Conservation (phyloP, 2,329 filamentous ascomycete genomes). For the Alternaria rosae region DNA sequence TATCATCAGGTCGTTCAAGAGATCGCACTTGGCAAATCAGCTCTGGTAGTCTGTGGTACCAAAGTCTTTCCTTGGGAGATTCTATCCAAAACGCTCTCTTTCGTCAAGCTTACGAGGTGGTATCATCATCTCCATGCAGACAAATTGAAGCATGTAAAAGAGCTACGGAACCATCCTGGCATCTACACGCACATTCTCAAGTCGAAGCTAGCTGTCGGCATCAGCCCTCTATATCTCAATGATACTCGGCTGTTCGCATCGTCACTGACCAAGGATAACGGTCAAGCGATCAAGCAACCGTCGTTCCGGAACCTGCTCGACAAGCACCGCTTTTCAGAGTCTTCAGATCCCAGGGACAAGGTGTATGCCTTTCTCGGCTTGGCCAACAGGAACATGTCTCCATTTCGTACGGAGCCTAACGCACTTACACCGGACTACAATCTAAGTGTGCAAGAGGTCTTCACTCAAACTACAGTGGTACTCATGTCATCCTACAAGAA, state of each 20-base stretch:
- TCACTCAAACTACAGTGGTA: slow-evolving; percentile 21
- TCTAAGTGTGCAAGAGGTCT: slow-evolving; percentile 29
- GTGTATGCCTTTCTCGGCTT: slow-evolving; percentile 40
- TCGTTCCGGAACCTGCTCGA: slow-evolving; percentile 30
- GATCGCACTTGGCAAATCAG: slow-evolving; percentile 32
- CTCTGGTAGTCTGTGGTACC: slow-evolving; percentile 28
- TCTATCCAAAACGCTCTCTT: slow-evolving; percentile 31
- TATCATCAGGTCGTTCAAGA: slow-evolving; percentile 35
- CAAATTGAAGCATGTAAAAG: slow-evolving; percentile 30
- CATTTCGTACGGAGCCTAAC: slow-evolving; percentile 27
- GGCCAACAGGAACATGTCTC: slow-evolving; percentile 22
- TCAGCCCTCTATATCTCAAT: slow-evolving; percentile 35
- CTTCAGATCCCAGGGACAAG: slow-evolving; percentile 40
- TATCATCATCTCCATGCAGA: slow-evolving; percentile 38
- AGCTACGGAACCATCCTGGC: slow-evolving; percentile 24
- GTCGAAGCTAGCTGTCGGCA: slow-evolving; percentile 24
- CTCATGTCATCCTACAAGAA: slow-evolving; percentile 26
- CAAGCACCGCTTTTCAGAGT: slow-evolving; percentile 33
- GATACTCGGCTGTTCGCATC: slow-evolving; percentile 24
- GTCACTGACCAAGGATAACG: not conserved
- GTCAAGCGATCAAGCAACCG: slow-evolving; percentile 4
- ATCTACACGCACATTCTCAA: slow-evolving; percentile 30
- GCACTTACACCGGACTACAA: slow-evolving; percentile 31
- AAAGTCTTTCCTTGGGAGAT: slow-evolving; percentile 29
- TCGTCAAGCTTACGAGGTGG: slow-evolving; percentile 33